Evolutionary conservation across 2,329 filamentous ascomycete genomes (phyloP).

Genomic region (Paecilomyces sp.): DNA sequence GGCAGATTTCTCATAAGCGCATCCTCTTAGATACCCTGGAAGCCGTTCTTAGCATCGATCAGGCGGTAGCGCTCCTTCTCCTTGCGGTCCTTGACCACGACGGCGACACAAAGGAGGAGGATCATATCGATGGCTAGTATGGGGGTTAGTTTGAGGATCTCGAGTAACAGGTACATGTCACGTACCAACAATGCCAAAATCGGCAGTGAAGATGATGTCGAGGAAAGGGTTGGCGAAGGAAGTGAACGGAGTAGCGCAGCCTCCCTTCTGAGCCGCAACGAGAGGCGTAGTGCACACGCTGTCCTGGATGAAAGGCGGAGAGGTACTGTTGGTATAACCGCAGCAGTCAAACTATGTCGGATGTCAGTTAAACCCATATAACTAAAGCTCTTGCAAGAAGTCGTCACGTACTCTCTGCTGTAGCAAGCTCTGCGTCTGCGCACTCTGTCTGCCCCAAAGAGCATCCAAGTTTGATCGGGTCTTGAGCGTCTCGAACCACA

Average conservation of each 20-base stretch:
- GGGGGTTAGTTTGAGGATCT: neutral
- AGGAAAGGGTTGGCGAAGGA: slow-evolving; percentile 64
- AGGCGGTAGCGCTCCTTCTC: slow-evolving; percentile 71
- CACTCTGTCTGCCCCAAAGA: slow-evolving; percentile 54
- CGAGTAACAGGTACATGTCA: neutral
- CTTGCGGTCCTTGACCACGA: slow-evolving; percentile 72
- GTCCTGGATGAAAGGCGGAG: slow-evolving; percentile 65
- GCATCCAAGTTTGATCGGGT: slow-evolving; percentile 55
- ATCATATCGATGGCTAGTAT: slow-evolving; percentile 54
- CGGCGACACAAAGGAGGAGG: slow-evolving; percentile 63
- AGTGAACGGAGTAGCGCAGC: slow-evolving; percentile 62
- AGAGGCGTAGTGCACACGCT: slow-evolving; percentile 61
- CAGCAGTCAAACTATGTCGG: slow-evolving; percentile 64
- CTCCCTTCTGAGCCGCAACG: slow-evolving; percentile 61
- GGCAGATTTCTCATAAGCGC: neutral
- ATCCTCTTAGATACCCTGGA: slow-evolving; percentile 40
- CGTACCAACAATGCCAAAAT: slow-evolving; percentile 69
- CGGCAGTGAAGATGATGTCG: slow-evolving; percentile 69
- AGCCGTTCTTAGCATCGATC: slow-evolving; percentile 71
- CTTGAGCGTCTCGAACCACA: slow-evolving; percentile 68
- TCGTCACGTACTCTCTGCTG: slow-evolving; percentile 55
- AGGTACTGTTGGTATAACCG: slow-evolving; percentile 66
- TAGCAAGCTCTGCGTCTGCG: slow-evolving; percentile 58
- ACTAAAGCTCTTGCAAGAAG: neutral
- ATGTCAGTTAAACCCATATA: neutral